Base-by-base conservation (phyloP, 2,329 filamentous ascomycete genomes). In the Botryotinia globosa region DNA sequence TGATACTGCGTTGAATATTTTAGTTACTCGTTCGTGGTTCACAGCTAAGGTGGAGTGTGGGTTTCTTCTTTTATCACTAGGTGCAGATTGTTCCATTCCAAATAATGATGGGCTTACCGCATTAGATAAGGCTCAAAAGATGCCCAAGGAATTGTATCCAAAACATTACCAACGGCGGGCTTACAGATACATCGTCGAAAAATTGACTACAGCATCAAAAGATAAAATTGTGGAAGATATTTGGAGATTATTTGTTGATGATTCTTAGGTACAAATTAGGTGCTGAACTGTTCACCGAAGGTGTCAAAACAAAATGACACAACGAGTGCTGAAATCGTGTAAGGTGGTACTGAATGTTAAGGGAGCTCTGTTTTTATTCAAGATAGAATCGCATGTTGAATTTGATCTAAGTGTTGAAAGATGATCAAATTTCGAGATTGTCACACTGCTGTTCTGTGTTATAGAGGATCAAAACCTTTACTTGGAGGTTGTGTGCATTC, bases 101-200 rank as follows among this genome's bases (percentile, higher is more conserved):
- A 29, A 54, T 29, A 54, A 54, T 0, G 8, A 29, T 54, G n/a
- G 51, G 7, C 51, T 54, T 54, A 54, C 51, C 5, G 51, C 51
- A 54, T 29, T 54, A 4, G 51, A 54, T 29, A 6, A 7, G 1
- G 22, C 25, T 48, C 0, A 8, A 22, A 25, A 20, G 18, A 0
- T 7, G 18, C 3, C 0, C 44, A 3, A 45, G 44, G 7, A 45
- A 45, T 20, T 20, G 18, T 6, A 0, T 8, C 18, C 44, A 44
- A 2, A 44, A 7, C 0, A 1, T 44, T 7, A 8, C 18, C 6
- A 20, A 18, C 16, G 0, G 18, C 1, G 1, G 18, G 1, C 1
- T 44, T 22, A 9, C 44, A 9, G 0, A 25, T 12, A 4, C 22
- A 6, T 25, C 1, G 25, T 48, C 45, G 2, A 51, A 51, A 1